Percentiles rank a stretch among this genome's conserved stretches.
Conservation (phyloP, 495 filamentous ascomycete genomes). For the Penicillium canariense region DNA sequence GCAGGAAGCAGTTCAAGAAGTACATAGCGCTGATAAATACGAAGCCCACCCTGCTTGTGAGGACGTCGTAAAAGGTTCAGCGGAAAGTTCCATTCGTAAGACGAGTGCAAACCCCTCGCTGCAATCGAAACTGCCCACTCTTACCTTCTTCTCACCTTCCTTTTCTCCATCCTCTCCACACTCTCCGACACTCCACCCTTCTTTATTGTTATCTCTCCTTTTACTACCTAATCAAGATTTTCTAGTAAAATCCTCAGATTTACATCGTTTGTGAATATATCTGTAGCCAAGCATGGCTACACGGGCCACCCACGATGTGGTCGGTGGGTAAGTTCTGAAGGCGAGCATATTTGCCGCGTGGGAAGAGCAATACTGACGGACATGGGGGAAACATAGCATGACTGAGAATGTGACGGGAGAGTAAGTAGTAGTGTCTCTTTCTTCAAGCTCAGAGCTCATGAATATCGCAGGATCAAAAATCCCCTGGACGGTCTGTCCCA, state of each 20-base stretch:
- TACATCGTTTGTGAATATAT: not conserved
- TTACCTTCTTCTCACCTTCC: not conserved
- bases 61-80: not conserved
- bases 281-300: not conserved
- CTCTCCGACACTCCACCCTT: not conserved
- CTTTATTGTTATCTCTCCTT: not conserved
- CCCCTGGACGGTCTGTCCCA: constrained; percentile 56
- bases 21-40: not conserved
- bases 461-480: constrained; percentile 48
- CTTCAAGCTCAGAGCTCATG: not conserved
- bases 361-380: not conserved
- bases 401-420: constrained; percentile 18
- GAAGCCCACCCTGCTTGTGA: not conserved
- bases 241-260: not conserved
- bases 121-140: not conserved
- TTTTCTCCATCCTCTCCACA: not conserved
- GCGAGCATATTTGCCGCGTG: too few species aligned
- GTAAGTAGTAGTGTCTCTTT: constrained; percentile 6
- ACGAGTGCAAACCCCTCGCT: not conserved
- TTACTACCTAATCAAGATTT: not conserved
- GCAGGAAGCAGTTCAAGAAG: not conserved
- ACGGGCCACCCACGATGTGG: not conserved
- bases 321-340: not conserved
- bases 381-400: constrained; percentile 13
- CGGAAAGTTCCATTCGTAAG: not conserved